These are phyloP conservation scores for Ambrosiella cleistominuta DNA, from an alignment of 2,329 filamentous ascomycete species.

Conservation along the genomic window DNA sequence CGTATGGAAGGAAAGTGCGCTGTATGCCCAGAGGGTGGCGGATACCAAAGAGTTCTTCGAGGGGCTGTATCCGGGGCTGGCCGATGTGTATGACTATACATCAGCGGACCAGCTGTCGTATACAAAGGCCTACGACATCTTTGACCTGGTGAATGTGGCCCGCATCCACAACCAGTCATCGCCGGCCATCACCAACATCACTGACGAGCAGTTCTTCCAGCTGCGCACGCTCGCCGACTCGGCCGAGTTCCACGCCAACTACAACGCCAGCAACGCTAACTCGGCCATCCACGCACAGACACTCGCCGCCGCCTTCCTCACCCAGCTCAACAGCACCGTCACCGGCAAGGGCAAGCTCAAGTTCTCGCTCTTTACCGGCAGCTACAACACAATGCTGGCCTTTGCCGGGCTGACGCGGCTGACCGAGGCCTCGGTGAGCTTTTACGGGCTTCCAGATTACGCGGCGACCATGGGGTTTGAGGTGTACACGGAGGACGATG, in stretches of 20 bases:
- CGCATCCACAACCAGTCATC: slow-evolving; percentile 20
- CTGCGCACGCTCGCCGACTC: slow-evolving; percentile 20
- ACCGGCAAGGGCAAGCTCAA: slow-evolving; percentile 19
- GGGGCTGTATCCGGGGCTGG: slow-evolving; percentile 18
- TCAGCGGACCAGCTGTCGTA: slow-evolving; percentile 20
- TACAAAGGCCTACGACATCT: slow-evolving; percentile 21
- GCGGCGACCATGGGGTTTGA: slow-evolving; percentile 23
- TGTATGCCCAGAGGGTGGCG: slow-evolving; percentile 16
- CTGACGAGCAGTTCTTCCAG: slow-evolving; percentile 20
- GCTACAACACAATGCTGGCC: slow-evolving; percentile 22
- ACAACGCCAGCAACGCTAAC: slow-evolving; percentile 18
- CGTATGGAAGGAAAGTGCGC: slow-evolving; percentile 18
- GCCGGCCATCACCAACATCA: slow-evolving; percentile 19
- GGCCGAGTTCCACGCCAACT: slow-evolving; percentile 20
- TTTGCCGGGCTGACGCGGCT: slow-evolving; percentile 20
- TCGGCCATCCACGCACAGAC: slow-evolving; percentile 20
- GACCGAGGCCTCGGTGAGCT: slow-evolving; percentile 17
- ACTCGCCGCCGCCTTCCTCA: slow-evolving; percentile 18
- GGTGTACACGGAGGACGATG: slow-evolving; percentile 17
- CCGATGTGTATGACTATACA: slow-evolving; percentile 19
- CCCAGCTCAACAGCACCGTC: slow-evolving; percentile 20
- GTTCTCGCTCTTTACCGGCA: slow-evolving; percentile 21
- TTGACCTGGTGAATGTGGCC: slow-evolving; percentile 22
- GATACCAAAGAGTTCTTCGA: slow-evolving; percentile 19
- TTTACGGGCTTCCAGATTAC: slow-evolving; percentile 21